Evolutionary conservation across 768 basidiomycete species (phyloP).

Genomic region (Russula lepida): DNA sequence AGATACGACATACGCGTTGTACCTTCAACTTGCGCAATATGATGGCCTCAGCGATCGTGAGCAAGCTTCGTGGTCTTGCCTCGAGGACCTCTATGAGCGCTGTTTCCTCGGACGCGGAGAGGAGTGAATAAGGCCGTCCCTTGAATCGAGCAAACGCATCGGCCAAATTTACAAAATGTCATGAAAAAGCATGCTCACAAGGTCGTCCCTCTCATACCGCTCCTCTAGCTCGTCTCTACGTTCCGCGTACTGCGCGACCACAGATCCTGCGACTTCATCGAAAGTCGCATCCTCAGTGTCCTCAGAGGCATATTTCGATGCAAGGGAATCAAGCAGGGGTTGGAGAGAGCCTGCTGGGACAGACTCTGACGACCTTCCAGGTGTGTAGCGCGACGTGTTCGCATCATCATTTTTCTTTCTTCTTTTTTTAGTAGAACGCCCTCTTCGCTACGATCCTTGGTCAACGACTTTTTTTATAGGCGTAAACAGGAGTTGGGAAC

Average conservation of each 20-base stretch:
- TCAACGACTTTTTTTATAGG: neutral
- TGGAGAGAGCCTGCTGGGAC: slow-evolving; percentile 10
- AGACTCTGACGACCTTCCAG: neutral
- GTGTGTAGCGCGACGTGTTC: neutral
- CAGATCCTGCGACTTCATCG: slow-evolving; percentile 1
- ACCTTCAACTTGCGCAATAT: slow-evolving; percentile 21
- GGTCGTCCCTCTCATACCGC: slow-evolving; percentile 9
- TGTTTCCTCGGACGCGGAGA: slow-evolving; percentile 13
- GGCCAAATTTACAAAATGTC: neutral
- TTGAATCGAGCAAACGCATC: neutral
- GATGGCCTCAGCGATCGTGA: slow-evolving; percentile 12
- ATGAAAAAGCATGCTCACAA: slow-evolving; percentile 2
- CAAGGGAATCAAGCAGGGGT: slow-evolving; percentile 15
- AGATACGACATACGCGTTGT: slow-evolving; percentile 12
- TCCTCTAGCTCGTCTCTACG: slow-evolving; percentile 12
- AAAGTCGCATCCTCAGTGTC: slow-evolving; percentile 12
- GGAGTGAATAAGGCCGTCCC: slow-evolving; percentile 18
- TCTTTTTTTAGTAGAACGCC: slow-evolving; percentile 1
- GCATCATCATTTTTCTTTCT: neutral
- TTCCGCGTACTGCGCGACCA: slow-evolving; percentile 2
- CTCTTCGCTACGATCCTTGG: neutral
- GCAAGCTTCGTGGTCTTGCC: neutral
- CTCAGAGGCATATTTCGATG: slow-evolving; percentile 10
- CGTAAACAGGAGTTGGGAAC: neutral
- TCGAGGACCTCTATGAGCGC: slow-evolving; percentile 8